Evolutionary conservation across 202 grass and related monocot genomes (phyloP).

Genomic region (Zoysia matrella): DNA sequence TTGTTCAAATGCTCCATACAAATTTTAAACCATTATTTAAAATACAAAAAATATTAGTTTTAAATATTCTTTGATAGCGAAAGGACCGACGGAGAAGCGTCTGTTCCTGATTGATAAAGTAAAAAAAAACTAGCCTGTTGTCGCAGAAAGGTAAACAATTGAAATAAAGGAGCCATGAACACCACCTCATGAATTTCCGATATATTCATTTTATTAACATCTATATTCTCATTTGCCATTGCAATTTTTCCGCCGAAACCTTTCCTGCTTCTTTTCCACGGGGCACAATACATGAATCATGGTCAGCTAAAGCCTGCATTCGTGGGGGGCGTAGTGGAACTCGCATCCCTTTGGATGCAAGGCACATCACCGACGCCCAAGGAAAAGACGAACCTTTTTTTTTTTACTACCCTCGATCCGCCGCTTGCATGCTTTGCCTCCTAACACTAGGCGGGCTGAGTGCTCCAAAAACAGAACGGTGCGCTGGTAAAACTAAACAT

Average conservation of each 20-base stretch:
- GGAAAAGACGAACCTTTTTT: conserved; percentile 32
- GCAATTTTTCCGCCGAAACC: conserved; percentile 42
- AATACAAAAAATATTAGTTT: no score
- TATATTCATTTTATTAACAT: neutral
- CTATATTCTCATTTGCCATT: conserved; percentile 1
- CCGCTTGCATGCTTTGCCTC: conserved; percentile 50
- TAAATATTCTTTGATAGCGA: no score
- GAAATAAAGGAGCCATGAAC: no score
- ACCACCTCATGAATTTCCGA: no score
- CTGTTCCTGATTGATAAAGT: no score
- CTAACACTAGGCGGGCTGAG: conserved; percentile 36
- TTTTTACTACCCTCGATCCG: conserved; percentile 7
- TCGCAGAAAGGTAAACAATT: no score
- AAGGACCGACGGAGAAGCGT: no score
- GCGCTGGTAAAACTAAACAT: conserved; percentile 48
- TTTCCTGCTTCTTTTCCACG: conserved; percentile 40
- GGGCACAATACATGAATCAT: conserved; percentile 51
- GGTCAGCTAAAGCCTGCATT: conserved; percentile 53
- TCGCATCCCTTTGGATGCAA: conserved; percentile 66
- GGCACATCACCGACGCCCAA: conserved; percentile 51
- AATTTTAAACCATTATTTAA: no score
- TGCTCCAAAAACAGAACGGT: conserved; percentile 25
- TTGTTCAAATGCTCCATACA: no score
- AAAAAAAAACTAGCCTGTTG: no score
- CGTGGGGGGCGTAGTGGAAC: conserved; percentile 56